Evolutionary conservation across 176 grass and related monocot species (phyloP).

Genomic region (Rhipidocladum racemiflorum): DNA sequence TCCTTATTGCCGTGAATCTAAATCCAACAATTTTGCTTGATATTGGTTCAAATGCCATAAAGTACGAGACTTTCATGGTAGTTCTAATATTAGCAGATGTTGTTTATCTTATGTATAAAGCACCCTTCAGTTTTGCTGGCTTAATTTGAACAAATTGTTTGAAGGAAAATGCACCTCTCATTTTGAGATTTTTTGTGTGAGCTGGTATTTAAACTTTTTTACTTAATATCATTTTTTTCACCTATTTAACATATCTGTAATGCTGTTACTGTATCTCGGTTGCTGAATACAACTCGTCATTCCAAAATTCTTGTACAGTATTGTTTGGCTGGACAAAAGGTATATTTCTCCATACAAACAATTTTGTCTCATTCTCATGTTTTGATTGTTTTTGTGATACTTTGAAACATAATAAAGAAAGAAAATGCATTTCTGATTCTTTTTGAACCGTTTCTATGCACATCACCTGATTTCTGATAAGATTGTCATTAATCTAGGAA

Average conservation of each 20-base stretch:
- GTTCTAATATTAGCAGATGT: background rate
- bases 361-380: background rate
- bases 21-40: background rate
- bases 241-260: conserved; percentile 94
- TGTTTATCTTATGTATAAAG: background rate
- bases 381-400: conserved; percentile 2
- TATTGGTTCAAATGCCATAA: background rate
- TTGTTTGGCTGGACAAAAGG: conserved; percentile 95
- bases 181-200: background rate
- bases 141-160: conserved; percentile 1
- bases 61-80: background rate
- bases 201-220: conserved; percentile 4
- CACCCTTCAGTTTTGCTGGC: background rate
- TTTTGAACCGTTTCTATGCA: no score
- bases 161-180: background rate
- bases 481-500: no score
- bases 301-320: conserved; percentile 87
- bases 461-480: no score
- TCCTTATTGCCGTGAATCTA: background rate
- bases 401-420: no score
- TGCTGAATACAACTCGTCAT: conserved; percentile 90
- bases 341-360: conserved; percentile 28
- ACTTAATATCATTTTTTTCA: conserved; percentile 25
- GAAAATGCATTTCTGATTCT: no score
- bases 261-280: conserved; percentile 70